Base-by-base conservation (phyloP, 169 alveolate genomes). In the Toxoplasma gondii region DNA sequence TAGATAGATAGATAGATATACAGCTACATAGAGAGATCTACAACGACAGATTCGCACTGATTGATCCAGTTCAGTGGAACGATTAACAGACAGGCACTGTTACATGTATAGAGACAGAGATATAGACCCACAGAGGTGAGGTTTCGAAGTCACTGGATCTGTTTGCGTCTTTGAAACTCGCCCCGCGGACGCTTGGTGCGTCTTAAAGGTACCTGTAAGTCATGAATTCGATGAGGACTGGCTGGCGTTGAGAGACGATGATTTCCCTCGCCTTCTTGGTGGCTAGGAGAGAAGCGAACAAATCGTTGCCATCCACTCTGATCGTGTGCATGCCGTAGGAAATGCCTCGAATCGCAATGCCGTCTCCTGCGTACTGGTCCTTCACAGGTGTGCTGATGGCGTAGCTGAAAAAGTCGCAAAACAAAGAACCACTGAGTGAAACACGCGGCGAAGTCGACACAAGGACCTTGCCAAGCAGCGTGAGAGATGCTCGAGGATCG, bases 341-440 rank as follows among this genome's bases (percentile, higher is more conserved):
- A 39, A 98, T 95, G 34, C 99, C 99, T 70, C 99, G 96, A 67
- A 98, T 98, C 45, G 99, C 99, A 29, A 98, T 98, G 45, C 99
- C 99, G 93, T 98, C 99, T 31, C 99, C 99, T 81, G 98, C 97
- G 93, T 97, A 99, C 97, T 99, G 99, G 94, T 99, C 99, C 86
- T 96, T 97, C 70, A 97, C 98, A n/a, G 99, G 99, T 0, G 99
- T 99, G 58, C 91, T 58, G 44, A 93, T 93, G 27, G 94, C 96
- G 80, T 88, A 88, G 49, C 86, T 92, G 91, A 78, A 88, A 43
- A 7, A 67, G 86, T 69, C 41, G 67, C 93, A 67, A 58, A 80
- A 54, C 41, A 45, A 88, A 64, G 74, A 58, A 10, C 54, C 12
- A 31, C 44, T 2, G 4, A 31, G 53, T 29, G n/a, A 24, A 31